These are phyloP conservation scores for Musa balbisiana DNA, from an alignment of 202 grass and related monocot species.

Conservation along the genomic window DNA sequence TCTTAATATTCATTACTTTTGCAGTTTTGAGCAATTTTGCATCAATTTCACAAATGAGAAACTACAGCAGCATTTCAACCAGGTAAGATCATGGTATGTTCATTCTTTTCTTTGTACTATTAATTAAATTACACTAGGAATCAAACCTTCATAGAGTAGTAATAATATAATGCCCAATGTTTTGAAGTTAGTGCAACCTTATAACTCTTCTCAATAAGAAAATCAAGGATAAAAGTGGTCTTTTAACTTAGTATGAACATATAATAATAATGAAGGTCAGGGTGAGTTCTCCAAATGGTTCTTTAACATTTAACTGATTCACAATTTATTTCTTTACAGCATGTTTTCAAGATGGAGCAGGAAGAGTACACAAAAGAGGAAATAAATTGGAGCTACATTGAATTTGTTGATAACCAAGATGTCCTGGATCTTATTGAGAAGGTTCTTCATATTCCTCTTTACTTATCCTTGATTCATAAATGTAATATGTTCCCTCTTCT, in stretches of 20 bases:
- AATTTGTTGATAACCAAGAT: constrained; percentile 24
- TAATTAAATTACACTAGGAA: background rate
- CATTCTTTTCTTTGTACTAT: background rate
- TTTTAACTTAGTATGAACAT: background rate
- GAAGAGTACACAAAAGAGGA: constrained; percentile 20
- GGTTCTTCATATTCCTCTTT: background rate
- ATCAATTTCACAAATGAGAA: constrained; percentile 27
- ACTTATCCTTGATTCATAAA: background rate
- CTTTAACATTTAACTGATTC: background rate
- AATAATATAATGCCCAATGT: background rate
- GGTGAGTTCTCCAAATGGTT: background rate
- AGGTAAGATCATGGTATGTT: background rate
- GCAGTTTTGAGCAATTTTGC: constrained; percentile 25
- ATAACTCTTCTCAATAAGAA: background rate
- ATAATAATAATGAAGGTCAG: background rate
- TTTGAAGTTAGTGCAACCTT: background rate
- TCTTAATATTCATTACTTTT: background rate
- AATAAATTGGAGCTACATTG: constrained; percentile 23
- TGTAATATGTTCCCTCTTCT: background rate
- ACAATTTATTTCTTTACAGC: background rate
- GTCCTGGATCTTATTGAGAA: constrained; percentile 25
- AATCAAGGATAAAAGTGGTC: background rate
- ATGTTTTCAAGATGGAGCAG: constrained; percentile 25
- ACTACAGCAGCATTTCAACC: constrained; percentile 23
- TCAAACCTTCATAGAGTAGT: background rate